Evolutionary conservation across 2,329 filamentous ascomycete genomes (phyloP).

Genomic region (Elsinoe arachidis): DNA sequence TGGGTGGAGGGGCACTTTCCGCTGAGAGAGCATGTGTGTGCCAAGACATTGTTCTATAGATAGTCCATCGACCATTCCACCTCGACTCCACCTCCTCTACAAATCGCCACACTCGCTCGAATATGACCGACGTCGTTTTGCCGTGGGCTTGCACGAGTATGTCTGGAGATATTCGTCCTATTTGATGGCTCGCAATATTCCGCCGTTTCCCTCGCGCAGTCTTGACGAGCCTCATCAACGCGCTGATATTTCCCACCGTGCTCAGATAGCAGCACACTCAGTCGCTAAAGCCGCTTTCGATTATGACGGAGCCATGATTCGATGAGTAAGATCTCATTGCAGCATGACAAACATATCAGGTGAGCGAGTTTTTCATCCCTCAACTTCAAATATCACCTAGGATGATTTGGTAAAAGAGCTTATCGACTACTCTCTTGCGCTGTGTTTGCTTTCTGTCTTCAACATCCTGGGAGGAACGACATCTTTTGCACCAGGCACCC

Average conservation of each 20-base stretch:
- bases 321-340: neutral
- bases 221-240: too few relatives aligned
- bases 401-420: slow-evolving; percentile 61
- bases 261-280: too few relatives aligned
- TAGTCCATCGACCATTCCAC: neutral
- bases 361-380: neutral
- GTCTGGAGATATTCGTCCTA: too few relatives aligned
- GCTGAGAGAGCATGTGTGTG: neutral
- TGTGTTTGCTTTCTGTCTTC: slow-evolving; percentile 8
- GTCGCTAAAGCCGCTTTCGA: too few relatives aligned
- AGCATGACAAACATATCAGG: neutral
- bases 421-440: slow-evolving; percentile 32
- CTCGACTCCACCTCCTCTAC: neutral
- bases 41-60: neutral
- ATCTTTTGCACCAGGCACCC: slow-evolving; percentile 1
- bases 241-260: too few relatives aligned
- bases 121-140: too few relatives aligned
- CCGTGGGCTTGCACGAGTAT: too few relatives aligned
- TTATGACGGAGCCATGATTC: too few relatives aligned
- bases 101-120: neutral
- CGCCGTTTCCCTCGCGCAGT: too few relatives aligned
- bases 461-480: neutral
- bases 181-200: too few relatives aligned
- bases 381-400: slow-evolving; percentile 22
- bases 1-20: neutral